These are phyloP conservation scores for Candida sphagnicola DNA, from an alignment of 805 yeast species.

Conservation along the genomic window DNA sequence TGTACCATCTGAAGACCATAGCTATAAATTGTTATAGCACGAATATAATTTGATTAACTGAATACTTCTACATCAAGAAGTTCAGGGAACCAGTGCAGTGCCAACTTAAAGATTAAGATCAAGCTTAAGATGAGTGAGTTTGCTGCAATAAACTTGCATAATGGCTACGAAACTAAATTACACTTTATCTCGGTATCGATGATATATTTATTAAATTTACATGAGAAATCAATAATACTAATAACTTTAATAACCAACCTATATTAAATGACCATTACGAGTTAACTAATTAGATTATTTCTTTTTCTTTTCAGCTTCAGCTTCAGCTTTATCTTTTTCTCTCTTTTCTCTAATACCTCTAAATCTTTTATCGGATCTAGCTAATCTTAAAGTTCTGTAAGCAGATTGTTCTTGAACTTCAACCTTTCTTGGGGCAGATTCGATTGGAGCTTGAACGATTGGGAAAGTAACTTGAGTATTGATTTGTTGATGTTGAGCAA, in stretches of 20 bases:
- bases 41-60: too few species aligned
- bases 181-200: neutral
- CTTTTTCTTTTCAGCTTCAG: slow-evolving; percentile 97
- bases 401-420: slow-evolving; percentile 68
- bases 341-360: slow-evolving; percentile 97
- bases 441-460: slow-evolving; percentile 72
- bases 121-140: too few species aligned
- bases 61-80: too few species aligned
- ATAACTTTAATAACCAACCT: slow-evolving; percentile 1
- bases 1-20: too few species aligned
- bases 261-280: slow-evolving; percentile 1
- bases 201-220: slow-evolving; percentile 1
- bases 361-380: slow-evolving; percentile 91
- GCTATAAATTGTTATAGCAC: too few species aligned
- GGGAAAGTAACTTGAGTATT: slow-evolving; percentile 85
- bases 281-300: slow-evolving; percentile 50
- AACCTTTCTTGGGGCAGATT: slow-evolving; percentile 85
- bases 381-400: slow-evolving; percentile 91
- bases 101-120: too few species aligned
- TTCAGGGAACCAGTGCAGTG: too few species aligned
- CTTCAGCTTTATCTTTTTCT: slow-evolving; percentile 95
- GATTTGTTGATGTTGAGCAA: slow-evolving; percentile 63
- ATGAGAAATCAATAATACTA: slow-evolving; percentile 1
- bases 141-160: too few species aligned
- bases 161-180: too few species aligned